Evolutionary conservation across 148 eudicot species (phyloP).

Genomic region (Pharnaceum exiguum): DNA sequence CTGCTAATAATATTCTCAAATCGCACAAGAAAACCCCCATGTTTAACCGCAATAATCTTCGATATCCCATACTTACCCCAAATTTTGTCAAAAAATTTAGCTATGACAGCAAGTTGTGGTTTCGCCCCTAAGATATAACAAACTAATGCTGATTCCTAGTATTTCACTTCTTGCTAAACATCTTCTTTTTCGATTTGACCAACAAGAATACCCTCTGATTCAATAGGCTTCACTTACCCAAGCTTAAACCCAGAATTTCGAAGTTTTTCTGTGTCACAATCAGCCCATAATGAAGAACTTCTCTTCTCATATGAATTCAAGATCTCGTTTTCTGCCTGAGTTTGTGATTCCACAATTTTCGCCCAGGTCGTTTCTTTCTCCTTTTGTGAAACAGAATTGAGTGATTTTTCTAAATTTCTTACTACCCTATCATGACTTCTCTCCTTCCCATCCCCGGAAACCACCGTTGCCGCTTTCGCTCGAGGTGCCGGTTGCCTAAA

Average conservation of each 20-base stretch:
- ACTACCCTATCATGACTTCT: too few relatives aligned
- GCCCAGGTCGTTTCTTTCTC: too few relatives aligned
- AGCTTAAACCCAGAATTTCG: not conserved
- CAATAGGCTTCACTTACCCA: not conserved
- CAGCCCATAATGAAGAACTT: not conserved
- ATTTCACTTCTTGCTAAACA: not conserved
- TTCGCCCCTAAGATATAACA: not conserved
- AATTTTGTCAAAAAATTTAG: not conserved
- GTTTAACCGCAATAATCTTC: not conserved
- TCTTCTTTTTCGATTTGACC: not conserved
- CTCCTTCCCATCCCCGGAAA: too few relatives aligned
- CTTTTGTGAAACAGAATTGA: too few relatives aligned
- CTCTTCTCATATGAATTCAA: too few relatives aligned
- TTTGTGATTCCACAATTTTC: too few relatives aligned
- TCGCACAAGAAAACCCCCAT: not conserved
- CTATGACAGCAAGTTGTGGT: not conserved
- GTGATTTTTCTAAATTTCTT: too few relatives aligned
- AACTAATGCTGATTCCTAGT: not conserved
- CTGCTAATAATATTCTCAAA: not conserved
- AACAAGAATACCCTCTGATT: not conserved
- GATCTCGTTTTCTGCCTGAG: too few relatives aligned
- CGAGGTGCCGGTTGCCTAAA: too few relatives aligned
- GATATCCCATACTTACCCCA: not conserved
- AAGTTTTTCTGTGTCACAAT: not conserved
- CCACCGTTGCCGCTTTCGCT: too few relatives aligned